Base-by-base conservation (phyloP, 768 basidiomycete species). In the Suillus occidentalis region DNA sequence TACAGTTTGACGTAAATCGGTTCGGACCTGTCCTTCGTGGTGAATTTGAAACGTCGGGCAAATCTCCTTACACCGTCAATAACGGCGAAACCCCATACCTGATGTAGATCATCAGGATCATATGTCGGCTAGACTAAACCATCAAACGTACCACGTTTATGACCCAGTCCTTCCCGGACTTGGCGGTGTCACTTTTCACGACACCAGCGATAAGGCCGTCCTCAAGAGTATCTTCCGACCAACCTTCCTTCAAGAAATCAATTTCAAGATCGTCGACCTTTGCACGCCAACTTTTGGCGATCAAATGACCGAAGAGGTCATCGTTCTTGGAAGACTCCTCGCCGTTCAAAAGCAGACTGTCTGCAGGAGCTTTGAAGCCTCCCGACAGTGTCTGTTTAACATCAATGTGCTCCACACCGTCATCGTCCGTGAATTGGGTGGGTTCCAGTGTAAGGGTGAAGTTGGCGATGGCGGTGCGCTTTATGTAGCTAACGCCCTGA, bases 401-500 rank as follows among this genome's bases (percentile, higher is more conserved):
- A 58, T 86, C 84, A 66, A 90, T 83, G 70, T 81, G 83, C 73
- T 91, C 89, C n/a, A 83, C 72, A 31, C 79, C 83, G 3, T 73
- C 73, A 13, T 82, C 85, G 52, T 87, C 84, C 71, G 82, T 86
- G 78, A 80, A 85, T 70, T 91, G 89, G 62, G 84, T 85, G 71
- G 88, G 72, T 43, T 68, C 67, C 47, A 89, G 81, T 45, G 86
- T 87, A 43, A 90, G 65, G 18, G 84, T 87, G 25, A 81, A 85
- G 9, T 77, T 22, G n/a, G 66, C 56, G 68, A 91, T 90, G 28
- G 80, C 80, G 66, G 80, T 85, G 63, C 89, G 83, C 67, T 79
- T 87, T n/a, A 85, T 64, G 89, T 89, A 91, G 62, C 85, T 68
- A 31, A 91, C 81, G 50, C 89, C 89, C 72, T 90, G 89, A 12